Evolutionary conservation across 768 basidiomycete species (phyloP).

Genomic region (Pleurotus sapidus): DNA sequence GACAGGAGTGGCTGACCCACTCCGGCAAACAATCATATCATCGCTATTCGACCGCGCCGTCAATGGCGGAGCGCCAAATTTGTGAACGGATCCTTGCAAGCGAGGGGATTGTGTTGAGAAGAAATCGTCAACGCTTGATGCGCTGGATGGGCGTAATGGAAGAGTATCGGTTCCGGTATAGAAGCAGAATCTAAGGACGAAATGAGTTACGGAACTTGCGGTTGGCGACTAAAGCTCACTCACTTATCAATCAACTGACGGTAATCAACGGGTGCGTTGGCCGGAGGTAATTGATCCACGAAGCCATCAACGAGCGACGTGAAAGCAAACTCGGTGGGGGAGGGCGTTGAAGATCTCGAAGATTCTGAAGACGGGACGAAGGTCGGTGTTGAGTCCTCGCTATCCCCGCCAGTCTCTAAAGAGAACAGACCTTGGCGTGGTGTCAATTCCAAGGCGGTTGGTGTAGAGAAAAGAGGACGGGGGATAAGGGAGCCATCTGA

Average conservation of each 20-base stretch:
- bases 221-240: constrained; percentile 19
- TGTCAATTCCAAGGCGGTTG: background rate
- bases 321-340: constrained; percentile 33
- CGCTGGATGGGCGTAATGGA: constrained; percentile 39
- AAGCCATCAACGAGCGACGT: constrained; percentile 9
- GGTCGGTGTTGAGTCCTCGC: constrained; percentile 45
- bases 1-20: constrained; percentile 25
- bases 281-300: constrained; percentile 11
- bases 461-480: background rate
- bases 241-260: constrained; percentile 64
- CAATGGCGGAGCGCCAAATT: background rate
- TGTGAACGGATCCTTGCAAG: constrained; percentile 23
- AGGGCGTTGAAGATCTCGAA: constrained; percentile 38
- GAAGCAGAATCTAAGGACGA: constrained; percentile 68
- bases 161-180: constrained; percentile 57
- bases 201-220: constrained; percentile 9
- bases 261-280: constrained; percentile 44
- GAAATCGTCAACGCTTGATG: constrained; percentile 53
- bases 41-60: constrained; percentile 9
- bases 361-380: constrained; percentile 40
- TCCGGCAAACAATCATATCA: constrained; percentile 22
- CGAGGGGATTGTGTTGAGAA: constrained; percentile 29
- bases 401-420: constrained; percentile 19
- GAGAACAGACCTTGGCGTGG: background rate
- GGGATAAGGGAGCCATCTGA: constrained; percentile 3